Evolutionary conservation across 176 grass and related monocot species (phyloP).

Genomic region (Areca catechu): DNA sequence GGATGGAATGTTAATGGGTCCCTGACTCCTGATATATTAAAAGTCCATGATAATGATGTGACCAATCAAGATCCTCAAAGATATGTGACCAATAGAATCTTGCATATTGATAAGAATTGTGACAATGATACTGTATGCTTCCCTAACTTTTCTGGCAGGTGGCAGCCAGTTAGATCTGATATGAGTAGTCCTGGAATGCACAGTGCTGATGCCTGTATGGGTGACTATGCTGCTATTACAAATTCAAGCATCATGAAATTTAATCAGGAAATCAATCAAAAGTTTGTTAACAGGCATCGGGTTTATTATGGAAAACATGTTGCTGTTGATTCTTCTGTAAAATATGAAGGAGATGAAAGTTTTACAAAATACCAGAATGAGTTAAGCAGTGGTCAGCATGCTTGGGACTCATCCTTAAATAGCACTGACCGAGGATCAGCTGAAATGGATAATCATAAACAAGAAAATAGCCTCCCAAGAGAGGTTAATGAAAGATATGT

Average conservation of each 20-base stretch:
- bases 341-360: conserved; percentile 4
- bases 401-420: conserved; percentile 47
- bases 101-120: conserved; percentile 31
- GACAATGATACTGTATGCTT: conserved; percentile 35
- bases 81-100: conserved; percentile 11
- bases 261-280: conserved; percentile 29
- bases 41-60: too few species aligned
- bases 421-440: conserved; percentile 36
- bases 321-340: neutral
- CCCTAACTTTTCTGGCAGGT: conserved; percentile 5
- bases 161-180: conserved; percentile 46
- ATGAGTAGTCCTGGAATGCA: conserved; percentile 19
- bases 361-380: conserved; percentile 2
- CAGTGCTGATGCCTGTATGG: conserved; percentile 29
- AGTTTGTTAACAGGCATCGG: neutral
- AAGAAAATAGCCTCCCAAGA: conserved; percentile 24
- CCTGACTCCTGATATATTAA: conserved; percentile 22
- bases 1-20: conserved; percentile 4
- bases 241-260: conserved; percentile 30
- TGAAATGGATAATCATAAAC: conserved; percentile 37
- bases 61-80: too few species aligned
- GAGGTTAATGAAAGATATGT: conserved; percentile 25
- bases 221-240: conserved; percentile 30
- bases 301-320: conserved; percentile 7
- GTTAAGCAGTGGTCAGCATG: conserved; percentile 29